Conservation (phyloP, 257 asterid genomes). For the Fraxinus americana region DNA sequence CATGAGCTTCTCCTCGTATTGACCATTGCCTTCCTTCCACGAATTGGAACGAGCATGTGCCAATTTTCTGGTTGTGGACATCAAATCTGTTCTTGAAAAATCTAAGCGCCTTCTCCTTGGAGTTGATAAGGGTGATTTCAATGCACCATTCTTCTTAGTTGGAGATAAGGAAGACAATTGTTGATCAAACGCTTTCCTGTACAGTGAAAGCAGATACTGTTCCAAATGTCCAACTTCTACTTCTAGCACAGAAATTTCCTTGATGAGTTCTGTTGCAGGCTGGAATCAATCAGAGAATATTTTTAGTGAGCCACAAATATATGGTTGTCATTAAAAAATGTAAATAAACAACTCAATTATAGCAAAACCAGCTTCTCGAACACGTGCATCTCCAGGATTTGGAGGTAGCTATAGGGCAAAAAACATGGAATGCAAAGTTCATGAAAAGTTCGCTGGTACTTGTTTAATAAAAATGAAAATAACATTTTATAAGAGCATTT, state of each 20-base stretch:
- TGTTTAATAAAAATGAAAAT: not conserved
- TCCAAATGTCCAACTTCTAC: constrained; percentile 94
- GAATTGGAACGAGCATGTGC: constrained; percentile 33
- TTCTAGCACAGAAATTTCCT: constrained; percentile 87
- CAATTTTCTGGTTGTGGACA: constrained; percentile 36
- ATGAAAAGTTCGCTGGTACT: not conserved
- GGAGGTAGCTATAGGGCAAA: not conserved
- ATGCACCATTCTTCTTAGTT: constrained; percentile 38
- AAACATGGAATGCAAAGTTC: not conserved
- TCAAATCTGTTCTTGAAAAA: constrained; percentile 56
- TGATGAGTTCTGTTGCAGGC: constrained; percentile 92
- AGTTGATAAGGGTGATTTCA: constrained; percentile 57
- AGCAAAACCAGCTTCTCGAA: not conserved
- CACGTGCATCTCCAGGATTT: not conserved
- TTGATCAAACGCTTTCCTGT: constrained; percentile 90
- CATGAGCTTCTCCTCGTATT: constrained; percentile 49
- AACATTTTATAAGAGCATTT: not conserved
- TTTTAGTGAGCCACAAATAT: constrained; percentile 10
- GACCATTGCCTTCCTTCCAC: constrained; percentile 40
- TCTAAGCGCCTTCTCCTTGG: constrained; percentile 80
- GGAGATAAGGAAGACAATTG: constrained; percentile 65
- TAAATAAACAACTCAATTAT: not conserved
- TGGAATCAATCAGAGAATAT: constrained; percentile 35
- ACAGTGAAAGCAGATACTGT: constrained; percentile 87
- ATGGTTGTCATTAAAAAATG: not conserved